Percentiles rank a stretch among this genome's conserved stretches.
Conservation (phyloP, 2,329 filamentous ascomycete genomes). For the Achaetomium macrosporum region DNA sequence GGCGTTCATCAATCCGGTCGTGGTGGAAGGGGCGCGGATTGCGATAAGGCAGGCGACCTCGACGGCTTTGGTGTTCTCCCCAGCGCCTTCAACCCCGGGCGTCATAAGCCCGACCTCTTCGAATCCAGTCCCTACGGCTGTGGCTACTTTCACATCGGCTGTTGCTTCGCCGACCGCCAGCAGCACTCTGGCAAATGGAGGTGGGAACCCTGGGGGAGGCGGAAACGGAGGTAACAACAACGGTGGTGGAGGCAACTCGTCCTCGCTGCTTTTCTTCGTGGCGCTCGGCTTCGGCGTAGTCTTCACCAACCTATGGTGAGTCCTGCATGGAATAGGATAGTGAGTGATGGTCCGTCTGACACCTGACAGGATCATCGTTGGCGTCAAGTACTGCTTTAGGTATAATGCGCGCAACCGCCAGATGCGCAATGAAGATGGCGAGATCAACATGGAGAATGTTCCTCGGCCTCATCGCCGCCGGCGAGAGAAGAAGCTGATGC, state of each 20-base stretch:
- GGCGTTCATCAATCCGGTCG: constrained; percentile 24
- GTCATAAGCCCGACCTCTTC: neutral
- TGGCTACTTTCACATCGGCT: constrained; percentile 7
- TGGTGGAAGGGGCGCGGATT: constrained; percentile 26
- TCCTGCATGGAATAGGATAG: neutral
- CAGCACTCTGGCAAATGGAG: constrained; percentile 14
- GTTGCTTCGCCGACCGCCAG: constrained; percentile 7
- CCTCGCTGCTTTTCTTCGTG: constrained; percentile 84
- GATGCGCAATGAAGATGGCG: constrained; percentile 73
- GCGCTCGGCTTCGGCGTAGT: constrained; percentile 95
- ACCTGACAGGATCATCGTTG: constrained; percentile 84
- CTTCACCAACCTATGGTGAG: constrained; percentile 97
- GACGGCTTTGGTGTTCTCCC: constrained; percentile 8
- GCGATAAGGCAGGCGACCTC: constrained; percentile 25
- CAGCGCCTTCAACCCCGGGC: neutral
- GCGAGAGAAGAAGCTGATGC: constrained; percentile 97
- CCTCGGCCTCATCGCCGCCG: constrained; percentile 77
- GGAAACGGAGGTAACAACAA: constrained; percentile 18
- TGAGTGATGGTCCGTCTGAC: neutral
- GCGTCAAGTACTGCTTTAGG: constrained; percentile 98
- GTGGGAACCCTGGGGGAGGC: constrained; percentile 14
- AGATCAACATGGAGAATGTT: constrained; percentile 84
- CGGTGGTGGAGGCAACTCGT: constrained; percentile 42
- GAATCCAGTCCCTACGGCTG: neutral
- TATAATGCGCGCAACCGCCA: constrained; percentile 93